Evolutionary conservation across 805 yeast genomes (phyloP), one percentile per base, ranked within the genome.

Genomic region (Metahyphopichia silvanorum): DNA sequence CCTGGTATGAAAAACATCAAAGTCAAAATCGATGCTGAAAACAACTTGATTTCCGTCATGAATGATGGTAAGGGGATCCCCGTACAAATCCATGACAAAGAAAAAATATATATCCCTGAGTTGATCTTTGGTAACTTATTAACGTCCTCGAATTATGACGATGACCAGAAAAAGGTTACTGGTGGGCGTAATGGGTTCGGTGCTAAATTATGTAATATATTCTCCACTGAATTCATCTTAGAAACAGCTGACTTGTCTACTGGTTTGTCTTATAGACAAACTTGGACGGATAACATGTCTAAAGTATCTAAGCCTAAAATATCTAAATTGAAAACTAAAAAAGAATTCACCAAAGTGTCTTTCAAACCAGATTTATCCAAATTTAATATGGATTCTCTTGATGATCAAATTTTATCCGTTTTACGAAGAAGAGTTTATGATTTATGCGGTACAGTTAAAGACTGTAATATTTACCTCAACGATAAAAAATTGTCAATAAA

Each of bases 121-220:
- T 74, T 93, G 63, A 93, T 93, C 48, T 93, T 93, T 60, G 98
- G 98, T 34, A 87, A 93, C 52, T 72, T 93, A 39, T 74, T 93
- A 43, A 93, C 98, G 0, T 89, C 98, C 2, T 86, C 96, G 17
- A 93, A 93, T 62, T 93, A 93, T 57, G 96, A 93, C 57, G 98
- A 93, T 57, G 77, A 91, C 42, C 86, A 93, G 52, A 86, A 86
- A 61, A 93, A 93, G 59, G 97, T 93, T 21, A 86, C 95, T 2
- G 98, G 98, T 67, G 98, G 98, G 60, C 79, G 98, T 69, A 93
- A 93, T 56, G 98, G 98, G 42, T 93, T 80, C 55, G 98, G 98
- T 61, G 98, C 98, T 30, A 93, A 93, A 56, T 67, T 93, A 35
- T 93, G 98, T 76, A 93, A 93, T 58, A 93, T 93, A 41, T 93